phyloP scores from a whole-genome alignment of 2,329 filamentous ascomycete genomes.

The Penicillium glabrum region DNA sequence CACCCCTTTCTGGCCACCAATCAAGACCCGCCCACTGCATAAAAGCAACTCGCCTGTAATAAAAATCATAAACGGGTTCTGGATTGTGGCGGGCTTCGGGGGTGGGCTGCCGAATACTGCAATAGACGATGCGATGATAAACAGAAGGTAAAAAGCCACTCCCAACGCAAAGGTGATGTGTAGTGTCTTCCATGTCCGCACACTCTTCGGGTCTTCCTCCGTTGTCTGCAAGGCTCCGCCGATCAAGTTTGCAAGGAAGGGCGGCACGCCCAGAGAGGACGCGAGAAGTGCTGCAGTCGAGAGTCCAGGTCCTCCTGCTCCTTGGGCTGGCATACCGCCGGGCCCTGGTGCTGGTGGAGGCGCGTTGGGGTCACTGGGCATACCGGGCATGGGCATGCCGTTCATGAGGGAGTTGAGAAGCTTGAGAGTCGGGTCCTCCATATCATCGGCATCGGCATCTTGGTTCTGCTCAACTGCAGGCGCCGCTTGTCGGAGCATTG shows the following conservation, averaged over 20 bases:
- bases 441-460: constrained; percentile 15
- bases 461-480: constrained; percentile 21
- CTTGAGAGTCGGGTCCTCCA: constrained; percentile 39
- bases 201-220: constrained; percentile 35
- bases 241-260: constrained; percentile 41
- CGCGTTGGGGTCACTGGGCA: constrained; percentile 12
- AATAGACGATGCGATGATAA: constrained; percentile 37
- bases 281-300: constrained; percentile 30
- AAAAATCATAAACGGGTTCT: constrained; percentile 48
- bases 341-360: constrained; percentile 27
- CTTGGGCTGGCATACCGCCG: constrained; percentile 7
- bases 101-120: constrained; percentile 40
- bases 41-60: constrained; percentile 48
- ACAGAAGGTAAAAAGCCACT: constrained; percentile 54
- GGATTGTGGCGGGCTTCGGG: constrained; percentile 45
- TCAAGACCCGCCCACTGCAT: constrained; percentile 36
- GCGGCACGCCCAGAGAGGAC: constrained; percentile 45
- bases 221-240: constrained; percentile 38
- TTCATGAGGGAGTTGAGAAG: constrained; percentile 38
- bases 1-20: constrained; percentile 27
- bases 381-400: constrained; percentile 20
- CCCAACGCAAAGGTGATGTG: constrained; percentile 60
- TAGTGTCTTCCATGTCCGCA: constrained; percentile 55
- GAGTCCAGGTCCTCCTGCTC: constrained; percentile 9
- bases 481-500: constrained; percentile 35